Conservation (phyloP, 2,329 filamentous ascomycete species). For the Claviceps humidiphila region DNA sequence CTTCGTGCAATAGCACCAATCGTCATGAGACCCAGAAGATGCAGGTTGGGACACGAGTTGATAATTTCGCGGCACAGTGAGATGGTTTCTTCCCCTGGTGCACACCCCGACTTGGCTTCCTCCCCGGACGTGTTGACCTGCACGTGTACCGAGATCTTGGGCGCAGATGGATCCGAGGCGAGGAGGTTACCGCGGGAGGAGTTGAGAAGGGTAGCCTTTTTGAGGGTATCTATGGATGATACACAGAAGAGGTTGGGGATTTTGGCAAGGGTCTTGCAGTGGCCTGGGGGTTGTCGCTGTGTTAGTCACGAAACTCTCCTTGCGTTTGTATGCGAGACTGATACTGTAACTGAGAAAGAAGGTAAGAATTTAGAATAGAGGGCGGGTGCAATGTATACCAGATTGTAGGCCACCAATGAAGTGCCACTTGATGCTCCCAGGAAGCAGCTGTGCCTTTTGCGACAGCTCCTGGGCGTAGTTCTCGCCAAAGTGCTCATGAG, state of each 20-base stretch:
- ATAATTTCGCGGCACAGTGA: slow-evolving; percentile 57
- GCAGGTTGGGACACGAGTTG: slow-evolving; percentile 57
- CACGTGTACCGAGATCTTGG: slow-evolving; percentile 61
- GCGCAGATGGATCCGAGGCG: slow-evolving; percentile 22
- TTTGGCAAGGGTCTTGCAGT: slow-evolving; percentile 76
- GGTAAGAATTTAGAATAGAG: neutral
- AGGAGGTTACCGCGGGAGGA: slow-evolving; percentile 54
- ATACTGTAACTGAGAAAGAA: neutral
- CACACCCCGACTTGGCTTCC: slow-evolving; percentile 67
- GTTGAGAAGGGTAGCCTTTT: slow-evolving; percentile 76
- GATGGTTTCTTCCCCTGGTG: slow-evolving; percentile 48
- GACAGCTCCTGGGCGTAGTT: slow-evolving; percentile 88
- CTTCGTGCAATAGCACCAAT: slow-evolving; percentile 89
- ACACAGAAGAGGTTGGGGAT: slow-evolving; percentile 87
- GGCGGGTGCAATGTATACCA: slow-evolving; percentile 20
- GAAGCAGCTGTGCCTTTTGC: slow-evolving; percentile 73
- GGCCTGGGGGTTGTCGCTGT: slow-evolving; percentile 39
- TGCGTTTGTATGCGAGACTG: neutral
- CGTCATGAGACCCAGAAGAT: slow-evolving; percentile 81
- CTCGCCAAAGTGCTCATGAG: slow-evolving; percentile 78
- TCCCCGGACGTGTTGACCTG: slow-evolving; percentile 95
- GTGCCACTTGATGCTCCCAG: slow-evolving; percentile 73
- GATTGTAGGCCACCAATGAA: slow-evolving; percentile 93
- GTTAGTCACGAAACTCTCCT: neutral
- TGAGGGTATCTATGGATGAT: slow-evolving; percentile 74